Conservation (phyloP, 1,139 yeast genomes). For the Magnusiomyces clavatus region DNA sequence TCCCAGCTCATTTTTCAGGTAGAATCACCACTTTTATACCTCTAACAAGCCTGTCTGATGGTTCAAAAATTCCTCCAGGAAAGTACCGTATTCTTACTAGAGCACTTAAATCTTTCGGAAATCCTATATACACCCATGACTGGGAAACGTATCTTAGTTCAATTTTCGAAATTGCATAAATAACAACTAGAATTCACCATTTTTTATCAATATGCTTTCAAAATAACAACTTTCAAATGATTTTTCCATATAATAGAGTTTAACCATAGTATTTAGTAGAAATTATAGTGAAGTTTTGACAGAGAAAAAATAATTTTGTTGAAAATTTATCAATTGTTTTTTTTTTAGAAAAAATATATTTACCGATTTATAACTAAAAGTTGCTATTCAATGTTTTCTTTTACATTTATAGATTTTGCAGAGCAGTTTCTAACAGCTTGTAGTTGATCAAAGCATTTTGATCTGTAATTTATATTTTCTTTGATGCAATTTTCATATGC, state of each 20-base stretch:
- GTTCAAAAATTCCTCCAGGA: conserved; percentile 6
- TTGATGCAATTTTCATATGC: conserved; percentile 55
- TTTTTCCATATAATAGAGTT: not conserved
- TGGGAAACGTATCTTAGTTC: conserved; percentile 9
- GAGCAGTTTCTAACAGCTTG: conserved; percentile 35
- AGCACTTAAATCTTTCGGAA: conserved; percentile 11
- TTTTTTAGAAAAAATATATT: not conserved
- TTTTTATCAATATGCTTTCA: not conserved
- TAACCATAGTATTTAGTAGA: not conserved
- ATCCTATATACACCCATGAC: not conserved
- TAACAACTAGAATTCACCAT: not conserved
- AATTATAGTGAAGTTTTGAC: too few relatives aligned
- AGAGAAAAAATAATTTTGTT: too few relatives aligned
- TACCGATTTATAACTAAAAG: not conserved
- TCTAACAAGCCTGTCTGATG: conserved; percentile 4
- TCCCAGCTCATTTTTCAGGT: not conserved
- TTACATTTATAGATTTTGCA: conserved; percentile 24
- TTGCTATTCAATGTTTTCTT: conserved; percentile 9
- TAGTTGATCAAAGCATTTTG: conserved; percentile 37
- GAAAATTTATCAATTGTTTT: too few relatives aligned
- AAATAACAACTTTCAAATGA: not conserved
- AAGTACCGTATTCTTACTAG: conserved; percentile 9
- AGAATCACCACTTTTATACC: not conserved
- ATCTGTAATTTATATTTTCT: conserved; percentile 33
- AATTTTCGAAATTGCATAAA: conserved; percentile 4